Conservation (phyloP, 768 basidiomycete species). For the Piloderma croceum region DNA sequence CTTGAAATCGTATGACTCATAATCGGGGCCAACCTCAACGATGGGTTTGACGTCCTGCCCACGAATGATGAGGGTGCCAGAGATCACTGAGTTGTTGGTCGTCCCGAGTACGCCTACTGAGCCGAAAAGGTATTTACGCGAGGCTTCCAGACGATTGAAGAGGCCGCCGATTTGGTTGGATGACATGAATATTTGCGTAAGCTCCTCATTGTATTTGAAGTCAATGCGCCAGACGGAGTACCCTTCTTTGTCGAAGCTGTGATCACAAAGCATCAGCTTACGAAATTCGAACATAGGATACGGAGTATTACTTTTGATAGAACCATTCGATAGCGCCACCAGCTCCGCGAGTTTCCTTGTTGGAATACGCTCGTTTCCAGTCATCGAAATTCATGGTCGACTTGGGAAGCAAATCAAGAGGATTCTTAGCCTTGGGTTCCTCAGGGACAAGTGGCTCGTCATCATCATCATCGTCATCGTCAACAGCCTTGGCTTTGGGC, state of each 20-base stretch:
- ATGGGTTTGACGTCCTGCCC: conserved; percentile 70
- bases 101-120: conserved; percentile 87
- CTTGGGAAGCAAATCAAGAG: conserved; percentile 87
- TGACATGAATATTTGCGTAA: conserved; percentile 91
- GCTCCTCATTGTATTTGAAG: conserved; percentile 96
- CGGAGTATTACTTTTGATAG: conserved; percentile 79
- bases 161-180: conserved; percentile 91
- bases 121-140: conserved; percentile 94
- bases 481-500: conserved; percentile 54
- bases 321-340: conserved; percentile 90
- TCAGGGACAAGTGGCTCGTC: conserved; percentile 68
- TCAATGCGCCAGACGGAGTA: conserved; percentile 90
- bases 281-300: too few species aligned
- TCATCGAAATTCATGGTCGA: conserved; percentile 87
- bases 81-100: conserved; percentile 71
- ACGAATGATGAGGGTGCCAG: conserved; percentile 77
- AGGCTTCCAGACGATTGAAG: conserved; percentile 97
- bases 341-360: conserved; percentile 89
- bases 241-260: conserved; percentile 80
- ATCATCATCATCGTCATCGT: conserved; percentile 62
- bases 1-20: conserved; percentile 80
- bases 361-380: conserved; percentile 97
- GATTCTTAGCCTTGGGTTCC: conserved; percentile 92
- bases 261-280: background rate
- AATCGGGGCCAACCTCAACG: conserved; percentile 82